Evolutionary conservation across 192 early-diverging fungal species (phyloP), one percentile per base, ranked within the genome.

Genomic region (Backusella morwellensis): DNA sequence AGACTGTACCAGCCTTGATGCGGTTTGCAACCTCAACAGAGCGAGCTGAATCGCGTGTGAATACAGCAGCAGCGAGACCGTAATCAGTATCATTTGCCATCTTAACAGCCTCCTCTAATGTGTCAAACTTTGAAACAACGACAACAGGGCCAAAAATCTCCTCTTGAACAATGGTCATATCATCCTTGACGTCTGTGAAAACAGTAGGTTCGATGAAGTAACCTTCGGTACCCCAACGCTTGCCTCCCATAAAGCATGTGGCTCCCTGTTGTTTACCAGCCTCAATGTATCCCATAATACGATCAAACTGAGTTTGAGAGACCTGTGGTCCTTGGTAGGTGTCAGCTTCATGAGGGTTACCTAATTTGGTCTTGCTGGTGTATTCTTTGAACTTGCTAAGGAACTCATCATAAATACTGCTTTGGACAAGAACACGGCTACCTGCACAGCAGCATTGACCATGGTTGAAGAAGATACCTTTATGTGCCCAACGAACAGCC

Each of bases 71-170:
- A 9, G 89, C 88, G 19, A 96, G 84, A 29, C 94, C 94, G 76
- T 95, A 96, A 47, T 83, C 76, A 2, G 91, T 93, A 38, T 88
- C 81, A 79, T 97, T 93, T 40, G 93, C 92, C 52, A 84, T 86
- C 69, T 88, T 82, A 35, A 97, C 74, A 6, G 76, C 94, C 70
- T 97, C 94, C 3, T 92, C 93, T 35, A 91, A 83, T 12, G 86
- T 87, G 21, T 87, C 85, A 74, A 97, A 97, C 44, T 92, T 92
- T 78, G 87, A 78, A 7, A 97, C 84, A 67, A 86, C 88, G 17
- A 93, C 88, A 9, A 97, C 95, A 7, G 94, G 95, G 15, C 94
- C 93, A 86, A 96, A 96, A 63, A 95, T 93, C 81, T 96, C 93
- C 69, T 96, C 93, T 72, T 89, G 82, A 68, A 90, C 84, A 21